Percentiles rank a stretch among this genome's conserved stretches.
Conservation (phyloP, 2,329 filamentous ascomycete species). For the Ceratocystis eucalypticola region DNA sequence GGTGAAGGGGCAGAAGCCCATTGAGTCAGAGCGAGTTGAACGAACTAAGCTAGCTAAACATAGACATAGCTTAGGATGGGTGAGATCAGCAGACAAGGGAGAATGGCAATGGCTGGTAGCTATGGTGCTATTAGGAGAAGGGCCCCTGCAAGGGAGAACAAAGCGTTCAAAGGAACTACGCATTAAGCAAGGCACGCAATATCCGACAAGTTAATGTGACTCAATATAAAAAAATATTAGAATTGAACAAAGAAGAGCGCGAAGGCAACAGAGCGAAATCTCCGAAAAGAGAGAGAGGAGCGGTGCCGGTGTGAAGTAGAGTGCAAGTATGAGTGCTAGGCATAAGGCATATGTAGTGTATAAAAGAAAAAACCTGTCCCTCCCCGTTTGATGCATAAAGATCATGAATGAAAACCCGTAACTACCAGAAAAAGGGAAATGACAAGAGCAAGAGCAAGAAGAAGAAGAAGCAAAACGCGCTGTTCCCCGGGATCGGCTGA, state of each 20-base stretch:
- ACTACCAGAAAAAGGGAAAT: neutral
- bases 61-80: too few relatives aligned
- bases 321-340: too few relatives aligned
- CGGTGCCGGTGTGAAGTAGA: too few relatives aligned
- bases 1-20: too few relatives aligned
- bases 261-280: neutral
- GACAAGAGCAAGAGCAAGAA: neutral
- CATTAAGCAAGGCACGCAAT: neutral
- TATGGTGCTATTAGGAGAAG: neutral
- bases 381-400: conserved; percentile 7
- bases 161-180: neutral
- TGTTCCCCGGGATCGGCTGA: neutral
- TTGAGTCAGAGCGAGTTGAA: too few relatives aligned
- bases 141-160: neutral
- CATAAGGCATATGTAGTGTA: neutral
- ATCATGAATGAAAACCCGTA: neutral
- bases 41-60: too few relatives aligned
- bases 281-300: too few relatives aligned
- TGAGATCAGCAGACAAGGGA: too few relatives aligned
- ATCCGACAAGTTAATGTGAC: neutral
- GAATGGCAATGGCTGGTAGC: too few relatives aligned
- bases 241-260: neutral
- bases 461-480: neutral
- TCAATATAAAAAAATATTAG: neutral
- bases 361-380: neutral